Evolutionary conservation across 768 basidiomycete species (phyloP), one percentile per base, ranked within the genome.

Genomic region (Sporobolomyces roseus): DNA sequence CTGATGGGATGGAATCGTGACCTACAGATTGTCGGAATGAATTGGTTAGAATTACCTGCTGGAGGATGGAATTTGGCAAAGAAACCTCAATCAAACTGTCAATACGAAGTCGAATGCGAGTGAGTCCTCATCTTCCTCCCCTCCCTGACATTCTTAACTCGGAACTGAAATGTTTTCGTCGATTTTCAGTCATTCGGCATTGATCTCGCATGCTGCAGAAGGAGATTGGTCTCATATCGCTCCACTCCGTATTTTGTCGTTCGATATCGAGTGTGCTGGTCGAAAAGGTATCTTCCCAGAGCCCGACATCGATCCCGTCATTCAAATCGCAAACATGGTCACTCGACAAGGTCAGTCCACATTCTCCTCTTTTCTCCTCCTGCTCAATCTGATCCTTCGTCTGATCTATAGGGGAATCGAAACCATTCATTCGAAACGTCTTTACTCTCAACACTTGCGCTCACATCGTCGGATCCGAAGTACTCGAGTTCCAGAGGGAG

Each of bases 251-350:
- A 90, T 97, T 75, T 83, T 99, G 35, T 93, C 91, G 75, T 99
- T 99, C 75, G 96, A 99, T 85, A 97, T 99, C 74, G 96, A 99
- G 80, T 99, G 96, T 79, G 96, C 96, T 0, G 96, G 96, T 27
- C 82, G 96, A 30, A 97, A 97, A 76, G 96, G 96, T 35, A 89
- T 97, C 73, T 99, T 99, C 76, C 96, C 96, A 0, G 96, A 98
- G 76, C 83, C 96, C 12, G 81, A 86, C 14, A 78, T 83, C 35
- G 96, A 99, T 79, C 94, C 94, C 13, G 91, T 99, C 63, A 98
- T 98, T 74, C 96, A 98, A 76, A 98, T 98, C 67, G 96, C 94
- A 1, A 96, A 91, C 78, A 98, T 98, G 96, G 94, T 98, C 16
- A 97, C 93, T 41, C 84, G 89, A 7, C 96, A 99, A 84, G 93